These are phyloP conservation scores for Debaryomyces nepalensis DNA, from an alignment of 1,139 yeast species.

Conservation along the genomic window DNA sequence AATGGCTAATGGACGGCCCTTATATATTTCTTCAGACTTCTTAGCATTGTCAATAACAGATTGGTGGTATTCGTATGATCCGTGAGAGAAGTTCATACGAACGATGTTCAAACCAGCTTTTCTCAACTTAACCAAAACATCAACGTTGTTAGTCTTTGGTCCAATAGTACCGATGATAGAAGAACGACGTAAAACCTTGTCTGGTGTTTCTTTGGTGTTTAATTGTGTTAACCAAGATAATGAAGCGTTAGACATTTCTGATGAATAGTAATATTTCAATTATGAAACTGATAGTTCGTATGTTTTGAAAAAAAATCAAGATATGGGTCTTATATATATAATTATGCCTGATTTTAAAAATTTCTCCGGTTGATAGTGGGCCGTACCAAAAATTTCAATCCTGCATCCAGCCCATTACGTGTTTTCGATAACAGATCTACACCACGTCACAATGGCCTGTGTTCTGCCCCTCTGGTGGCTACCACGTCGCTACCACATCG, in stretches of 20 bases:
- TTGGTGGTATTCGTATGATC: constrained; percentile 96
- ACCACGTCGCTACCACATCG: neutral
- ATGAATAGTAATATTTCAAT: constrained; percentile 3
- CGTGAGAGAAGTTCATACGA: constrained; percentile 99
- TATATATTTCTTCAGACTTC: constrained; percentile 85
- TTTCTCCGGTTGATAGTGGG: constrained; percentile 18
- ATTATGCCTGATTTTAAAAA: constrained; percentile 5
- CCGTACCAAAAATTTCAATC: constrained; percentile 12
- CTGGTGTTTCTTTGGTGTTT: constrained; percentile 79
- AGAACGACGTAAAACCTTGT: constrained; percentile 87
- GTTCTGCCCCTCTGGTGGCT: neutral
- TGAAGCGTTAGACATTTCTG: constrained; percentile 36
- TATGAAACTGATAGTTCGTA: neutral
- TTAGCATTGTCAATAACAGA: constrained; percentile 94
- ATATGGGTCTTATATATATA: constrained; percentile 4
- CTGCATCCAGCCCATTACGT: constrained; percentile 1
- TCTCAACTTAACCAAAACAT: constrained; percentile 83
- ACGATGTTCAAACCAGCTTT: constrained; percentile 97
- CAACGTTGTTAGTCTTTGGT: constrained; percentile 94
- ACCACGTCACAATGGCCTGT: too few species aligned
- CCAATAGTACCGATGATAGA: constrained; percentile 98
- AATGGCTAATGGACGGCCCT: constrained; percentile 96
- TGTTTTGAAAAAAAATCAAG: neutral
- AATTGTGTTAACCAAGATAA: constrained; percentile 80
- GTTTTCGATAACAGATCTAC: constrained; percentile 2